phyloP scores from a whole-genome alignment of 352 stramenopile genomes.

The Globisporangium orthogonon region DNA sequence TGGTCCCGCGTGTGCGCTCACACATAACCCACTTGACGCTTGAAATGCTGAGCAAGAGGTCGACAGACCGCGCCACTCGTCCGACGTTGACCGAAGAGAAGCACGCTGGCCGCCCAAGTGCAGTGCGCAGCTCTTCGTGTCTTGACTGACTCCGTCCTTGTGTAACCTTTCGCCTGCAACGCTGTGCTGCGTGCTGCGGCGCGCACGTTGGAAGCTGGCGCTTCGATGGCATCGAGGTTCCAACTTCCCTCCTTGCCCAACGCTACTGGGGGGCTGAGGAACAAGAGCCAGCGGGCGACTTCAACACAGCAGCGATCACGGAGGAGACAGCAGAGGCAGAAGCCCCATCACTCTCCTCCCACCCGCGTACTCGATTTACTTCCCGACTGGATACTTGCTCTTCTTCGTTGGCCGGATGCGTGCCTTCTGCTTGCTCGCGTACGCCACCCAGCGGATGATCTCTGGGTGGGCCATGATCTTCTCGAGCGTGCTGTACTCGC shows the following conservation, averaged over 20 bases:
- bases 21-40: too few species aligned
- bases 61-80: not conserved
- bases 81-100: not conserved
- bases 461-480: constrained; percentile 86
- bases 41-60: too few species aligned
- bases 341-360: not conserved
- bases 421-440: constrained; percentile 87
- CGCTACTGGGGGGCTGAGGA: too few species aligned
- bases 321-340: not conserved
- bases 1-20: too few species aligned
- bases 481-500: constrained; percentile 89
- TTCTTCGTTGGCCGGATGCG: constrained; percentile 52
- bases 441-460: constrained; percentile 87
- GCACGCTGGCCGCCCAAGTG: too few species aligned
- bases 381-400: constrained; percentile 45
- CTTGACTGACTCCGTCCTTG: too few species aligned
- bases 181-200: too few species aligned
- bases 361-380: constrained; percentile 13
- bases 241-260: too few species aligned
- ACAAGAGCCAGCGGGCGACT: too few species aligned
- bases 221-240: too few species aligned
- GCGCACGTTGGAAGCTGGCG: too few species aligned
- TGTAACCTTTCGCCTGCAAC: too few species aligned
- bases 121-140: not conserved
- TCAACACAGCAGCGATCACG: not conserved